Conservation (phyloP, 129 eudicot species). For the Dittrichia graveolens region DNA sequence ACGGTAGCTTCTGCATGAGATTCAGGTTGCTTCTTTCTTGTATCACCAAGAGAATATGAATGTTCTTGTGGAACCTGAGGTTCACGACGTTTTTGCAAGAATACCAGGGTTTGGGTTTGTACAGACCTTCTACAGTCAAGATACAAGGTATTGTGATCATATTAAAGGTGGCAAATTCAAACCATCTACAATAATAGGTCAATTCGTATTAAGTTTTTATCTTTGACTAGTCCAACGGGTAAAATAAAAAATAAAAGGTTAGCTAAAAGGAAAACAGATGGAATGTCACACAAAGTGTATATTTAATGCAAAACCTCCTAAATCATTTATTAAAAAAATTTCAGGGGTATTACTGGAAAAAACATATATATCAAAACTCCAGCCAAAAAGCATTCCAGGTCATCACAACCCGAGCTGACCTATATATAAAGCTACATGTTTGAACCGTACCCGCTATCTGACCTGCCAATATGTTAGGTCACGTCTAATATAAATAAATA, state of each 20-base stretch:
- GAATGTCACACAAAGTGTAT: background rate
- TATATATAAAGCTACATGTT: background rate
- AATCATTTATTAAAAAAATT: background rate
- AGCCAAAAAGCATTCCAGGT: conserved; percentile 4
- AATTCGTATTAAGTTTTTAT: background rate
- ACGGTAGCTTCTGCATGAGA: conserved; percentile 25
- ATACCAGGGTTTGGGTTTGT: conserved; percentile 98
- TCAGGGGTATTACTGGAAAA: background rate
- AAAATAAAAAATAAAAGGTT: background rate
- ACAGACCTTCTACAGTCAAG: conserved; percentile 97
- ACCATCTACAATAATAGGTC: background rate
- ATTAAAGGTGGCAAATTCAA: conserved; percentile 1
- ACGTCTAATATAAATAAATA: background rate
- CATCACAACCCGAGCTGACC: background rate
- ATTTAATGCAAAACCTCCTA: background rate
- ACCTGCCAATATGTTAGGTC: conserved; percentile 7
- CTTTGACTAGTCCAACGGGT: background rate
- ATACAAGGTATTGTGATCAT: conserved; percentile 65
- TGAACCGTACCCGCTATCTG: background rate
- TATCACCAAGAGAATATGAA: conserved; percentile 90
- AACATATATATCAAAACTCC: background rate
- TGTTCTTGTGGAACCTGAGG: conserved; percentile 98
- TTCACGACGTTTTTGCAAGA: conserved; percentile 92
- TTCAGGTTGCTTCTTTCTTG: conserved; percentile 92
- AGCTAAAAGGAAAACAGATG: background rate